Base-by-base conservation (phyloP, 2,329 filamentous ascomycete species). In the Ceratocystis harringtonii region DNA sequence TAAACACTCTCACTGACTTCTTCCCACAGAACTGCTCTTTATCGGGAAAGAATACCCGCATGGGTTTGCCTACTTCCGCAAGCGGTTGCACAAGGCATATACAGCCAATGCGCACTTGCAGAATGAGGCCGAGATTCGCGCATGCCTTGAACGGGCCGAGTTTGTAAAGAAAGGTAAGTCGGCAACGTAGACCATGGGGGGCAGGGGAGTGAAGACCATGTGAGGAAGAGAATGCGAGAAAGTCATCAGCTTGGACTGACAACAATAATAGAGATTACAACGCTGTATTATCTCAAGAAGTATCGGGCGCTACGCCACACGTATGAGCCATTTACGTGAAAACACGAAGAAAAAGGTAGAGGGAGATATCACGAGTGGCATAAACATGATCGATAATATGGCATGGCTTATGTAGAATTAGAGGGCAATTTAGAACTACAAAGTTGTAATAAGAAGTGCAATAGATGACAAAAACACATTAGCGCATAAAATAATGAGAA, bases 271-370 rank as follows among this genome's bases (percentile, higher is more conserved):
- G 92, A 96, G 74, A 90, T 97, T 68, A 92, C 96, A 77, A 87
- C 91, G 19, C 74, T 97, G 89, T 96, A 95, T 76, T 95, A 94
- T 77, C 79, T 96, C 71, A 96, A 95, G 79, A 84, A 89, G 73
- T 96, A 96, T 77, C 86, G 92, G 70, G 85, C 89, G 30, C 77
- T 96, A 71, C 86, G 87, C 72, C 87, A 94, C 77, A 81, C 90
- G 73, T 96, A 96, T 76, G 81, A 85, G n/a, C 64, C 66, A 10
- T 67, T 67, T 58, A 63, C 55, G 68, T 64, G 50, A 52, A 64
- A 65, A 65, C 44, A 60, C 17, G 41, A 58, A 67, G 30, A 28
- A 64, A 66, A 15, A 62, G 19, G 44, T 17, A 44, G 45, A 22
- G 25, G 25, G 25, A 58, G 48, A 57, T 30, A 19, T 43, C 6